Conservation (phyloP, 2,329 filamentous ascomycete species). For the Fonsecaea pugnacius region DNA sequence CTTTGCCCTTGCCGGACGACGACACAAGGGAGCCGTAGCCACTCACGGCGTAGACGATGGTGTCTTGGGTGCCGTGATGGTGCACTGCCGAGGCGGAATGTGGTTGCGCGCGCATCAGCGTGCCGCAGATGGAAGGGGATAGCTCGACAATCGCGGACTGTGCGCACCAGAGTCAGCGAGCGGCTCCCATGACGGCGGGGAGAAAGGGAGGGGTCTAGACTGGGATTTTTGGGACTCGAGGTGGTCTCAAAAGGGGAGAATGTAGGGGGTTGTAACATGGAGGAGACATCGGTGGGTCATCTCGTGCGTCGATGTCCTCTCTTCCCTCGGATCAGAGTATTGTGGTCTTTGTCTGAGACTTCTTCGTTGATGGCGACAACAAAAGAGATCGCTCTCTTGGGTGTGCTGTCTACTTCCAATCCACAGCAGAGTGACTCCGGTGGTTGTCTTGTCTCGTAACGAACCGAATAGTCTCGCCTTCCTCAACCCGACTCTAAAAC, state of each 20-base stretch:
- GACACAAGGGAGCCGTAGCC: slow-evolving; percentile 64
- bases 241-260: too few relatives aligned
- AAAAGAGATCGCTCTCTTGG: too few relatives aligned
- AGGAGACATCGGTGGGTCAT: too few relatives aligned
- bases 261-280: too few relatives aligned
- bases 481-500: too few relatives aligned
- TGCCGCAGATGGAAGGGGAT: slow-evolving; percentile 68
- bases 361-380: too few relatives aligned
- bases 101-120: slow-evolving; percentile 67
- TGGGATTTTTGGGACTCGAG: too few relatives aligned
- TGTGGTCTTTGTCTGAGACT: too few relatives aligned
- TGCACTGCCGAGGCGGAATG: slow-evolving; percentile 66
- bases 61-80: slow-evolving; percentile 72
- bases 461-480: neutral
- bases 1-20: slow-evolving; percentile 38
- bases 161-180: neutral
- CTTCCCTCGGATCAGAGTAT: too few relatives aligned
- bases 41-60: slow-evolving; percentile 66
- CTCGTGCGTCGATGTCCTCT: neutral
- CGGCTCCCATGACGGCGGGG: neutral
- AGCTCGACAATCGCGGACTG: slow-evolving; percentile 65
- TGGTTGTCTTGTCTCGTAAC: neutral
- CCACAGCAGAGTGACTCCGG: neutral
- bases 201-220: neutral
- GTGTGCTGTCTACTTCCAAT: too few relatives aligned